Evolutionary conservation across 2,329 filamentous ascomycete genomes (phyloP).

Genomic region (Botryotinia calthae): DNA sequence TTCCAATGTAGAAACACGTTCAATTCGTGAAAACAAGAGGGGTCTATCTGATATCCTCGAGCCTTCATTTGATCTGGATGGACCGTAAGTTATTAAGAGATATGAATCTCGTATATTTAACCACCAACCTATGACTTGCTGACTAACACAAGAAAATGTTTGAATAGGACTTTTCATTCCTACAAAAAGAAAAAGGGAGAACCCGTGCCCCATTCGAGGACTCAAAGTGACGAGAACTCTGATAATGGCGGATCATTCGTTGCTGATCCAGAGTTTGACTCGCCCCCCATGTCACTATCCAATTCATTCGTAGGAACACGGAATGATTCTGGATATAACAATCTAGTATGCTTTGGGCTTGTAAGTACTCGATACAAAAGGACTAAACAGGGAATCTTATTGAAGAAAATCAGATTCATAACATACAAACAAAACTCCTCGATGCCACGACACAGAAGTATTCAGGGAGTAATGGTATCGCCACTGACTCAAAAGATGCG

Average conservation of each 20-base stretch:
- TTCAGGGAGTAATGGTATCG: not conserved
- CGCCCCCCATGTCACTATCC: not conserved
- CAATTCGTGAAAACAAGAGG: not conserved
- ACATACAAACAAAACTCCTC: not conserved
- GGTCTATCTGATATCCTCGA: not conserved
- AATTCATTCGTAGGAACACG: not conserved
- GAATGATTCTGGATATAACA: not conserved
- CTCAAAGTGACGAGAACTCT: not conserved
- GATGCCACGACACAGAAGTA: not conserved
- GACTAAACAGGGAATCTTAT: not conserved
- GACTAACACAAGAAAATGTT: not conserved
- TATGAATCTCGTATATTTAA: not conserved
- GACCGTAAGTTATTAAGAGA: not conserved
- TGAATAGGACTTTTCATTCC: not conserved
- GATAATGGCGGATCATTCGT: not conserved
- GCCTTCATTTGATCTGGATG: not conserved
- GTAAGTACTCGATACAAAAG: not conserved
- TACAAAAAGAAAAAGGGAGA: not conserved
- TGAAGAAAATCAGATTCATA: not conserved
- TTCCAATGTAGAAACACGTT: not conserved
- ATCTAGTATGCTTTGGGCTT: not conserved
- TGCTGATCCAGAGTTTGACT: not conserved
- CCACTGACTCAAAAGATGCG: not conserved
- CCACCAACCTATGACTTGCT: not conserved
- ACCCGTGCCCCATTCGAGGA: not conserved